Conservation (phyloP, 2,329 filamentous ascomycete genomes). For the Pseudogymnoascus sp. region DNA sequence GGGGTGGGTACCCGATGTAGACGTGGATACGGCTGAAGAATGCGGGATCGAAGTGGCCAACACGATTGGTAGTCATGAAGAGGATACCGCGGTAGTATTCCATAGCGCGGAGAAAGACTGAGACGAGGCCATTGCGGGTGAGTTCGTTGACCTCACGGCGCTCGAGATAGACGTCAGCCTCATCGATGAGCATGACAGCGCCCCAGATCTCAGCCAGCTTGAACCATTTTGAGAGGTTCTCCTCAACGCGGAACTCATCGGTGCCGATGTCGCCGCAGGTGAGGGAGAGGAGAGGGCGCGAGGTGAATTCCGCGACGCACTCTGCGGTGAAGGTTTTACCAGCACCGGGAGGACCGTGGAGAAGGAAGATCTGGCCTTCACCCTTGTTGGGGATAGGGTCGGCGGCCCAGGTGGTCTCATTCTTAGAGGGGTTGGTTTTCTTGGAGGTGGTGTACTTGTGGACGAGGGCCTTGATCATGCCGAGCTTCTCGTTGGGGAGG, state of each 20-base stretch:
- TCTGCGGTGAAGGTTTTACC: conserved; percentile 20
- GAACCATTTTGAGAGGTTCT: conserved; percentile 41
- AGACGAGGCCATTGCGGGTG: conserved; percentile 30
- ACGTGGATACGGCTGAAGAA: conserved; percentile 34
- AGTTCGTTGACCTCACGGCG: conserved; percentile 27
- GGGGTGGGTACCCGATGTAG: conserved; percentile 26
- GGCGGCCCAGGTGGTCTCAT: conserved; percentile 10
- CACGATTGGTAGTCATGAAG: conserved; percentile 38
- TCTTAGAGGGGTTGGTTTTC: conserved; percentile 7
- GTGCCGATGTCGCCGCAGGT: conserved; percentile 45
- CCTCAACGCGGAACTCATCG: conserved; percentile 37
- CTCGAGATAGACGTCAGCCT: conserved; percentile 45
- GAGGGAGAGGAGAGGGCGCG: conserved; percentile 22
- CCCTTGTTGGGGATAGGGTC: conserved; percentile 18
- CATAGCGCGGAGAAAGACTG: conserved; percentile 34
- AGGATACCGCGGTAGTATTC: conserved; percentile 38
- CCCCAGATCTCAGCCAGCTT: conserved; percentile 43
- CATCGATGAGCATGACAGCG: conserved; percentile 45
- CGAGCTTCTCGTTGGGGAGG: conserved; percentile 17
- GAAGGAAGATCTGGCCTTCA: conserved; percentile 15
- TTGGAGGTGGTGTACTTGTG: conserved; percentile 17
- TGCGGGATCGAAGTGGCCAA: conserved; percentile 34
- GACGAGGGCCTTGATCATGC: conserved; percentile 20
- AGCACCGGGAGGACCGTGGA: conserved; percentile 16
- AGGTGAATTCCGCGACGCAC: conserved; percentile 23